A percentile compares a stretch with the other conserved stretches of the same genome.
These are phyloP conservation scores for Umbellularia californica DNA, from an alignment of 164 flowering plant species.

Conservation along the genomic window DNA sequence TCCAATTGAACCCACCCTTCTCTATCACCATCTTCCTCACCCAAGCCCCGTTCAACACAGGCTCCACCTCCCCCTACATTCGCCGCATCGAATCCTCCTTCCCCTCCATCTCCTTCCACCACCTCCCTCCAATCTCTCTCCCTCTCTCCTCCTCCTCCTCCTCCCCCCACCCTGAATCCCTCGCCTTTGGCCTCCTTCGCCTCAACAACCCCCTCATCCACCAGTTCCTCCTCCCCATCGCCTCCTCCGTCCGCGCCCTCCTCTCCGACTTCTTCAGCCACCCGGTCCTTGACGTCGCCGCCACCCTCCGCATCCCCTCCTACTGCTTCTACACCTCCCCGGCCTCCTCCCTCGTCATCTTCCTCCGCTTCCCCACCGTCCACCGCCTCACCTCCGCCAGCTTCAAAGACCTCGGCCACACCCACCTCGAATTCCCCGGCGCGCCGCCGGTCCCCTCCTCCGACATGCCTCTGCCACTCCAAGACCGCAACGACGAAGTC, in stretches of 20 bases:
- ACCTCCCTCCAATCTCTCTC: constrained; percentile 15
- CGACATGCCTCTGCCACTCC: constrained; percentile 16
- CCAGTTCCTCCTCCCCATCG: constrained; percentile 21
- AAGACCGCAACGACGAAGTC: constrained; percentile 10
- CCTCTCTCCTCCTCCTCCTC: neutral
- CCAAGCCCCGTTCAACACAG: constrained; percentile 12
- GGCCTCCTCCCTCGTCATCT: constrained; percentile 5
- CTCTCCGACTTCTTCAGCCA: constrained; percentile 36
- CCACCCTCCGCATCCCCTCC: constrained; percentile 20
- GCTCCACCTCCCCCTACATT: constrained; percentile 21
- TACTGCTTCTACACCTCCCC: constrained; percentile 24
- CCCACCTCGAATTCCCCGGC: constrained; percentile 17
- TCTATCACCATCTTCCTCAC: constrained; percentile 22
- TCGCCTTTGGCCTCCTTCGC: constrained; percentile 17
- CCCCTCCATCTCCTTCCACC: constrained; percentile 27
- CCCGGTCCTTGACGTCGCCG: constrained; percentile 16
- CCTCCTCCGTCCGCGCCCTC: constrained; percentile 23
- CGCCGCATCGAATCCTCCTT: constrained; percentile 18
- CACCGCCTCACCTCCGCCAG: constrained; percentile 4
- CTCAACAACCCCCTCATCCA: constrained; percentile 25
- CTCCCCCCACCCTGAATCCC: constrained; percentile 11
- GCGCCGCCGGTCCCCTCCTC: constrained; percentile 11
- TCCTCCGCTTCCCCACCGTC: constrained; percentile 17
- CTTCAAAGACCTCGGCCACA: constrained; percentile 4
- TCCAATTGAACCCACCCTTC: constrained; percentile 7